These are phyloP conservation scores for Saccharomyces hybrid DNA, from an alignment of 1,139 yeast species.

Conservation along the genomic window DNA sequence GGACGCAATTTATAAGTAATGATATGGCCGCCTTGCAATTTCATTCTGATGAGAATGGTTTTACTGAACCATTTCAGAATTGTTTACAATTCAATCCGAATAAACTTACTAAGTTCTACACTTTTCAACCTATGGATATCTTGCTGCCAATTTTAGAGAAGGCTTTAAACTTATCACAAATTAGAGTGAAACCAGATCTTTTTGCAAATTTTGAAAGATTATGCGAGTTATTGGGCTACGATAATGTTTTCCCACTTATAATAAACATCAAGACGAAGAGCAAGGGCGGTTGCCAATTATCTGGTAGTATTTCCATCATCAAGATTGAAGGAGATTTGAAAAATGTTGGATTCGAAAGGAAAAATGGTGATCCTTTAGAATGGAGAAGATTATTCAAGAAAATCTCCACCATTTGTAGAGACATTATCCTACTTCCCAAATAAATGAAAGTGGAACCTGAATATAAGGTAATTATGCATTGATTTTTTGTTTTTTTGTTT, in stretches of 20 bases:
- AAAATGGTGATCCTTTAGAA: conserved; percentile 57
- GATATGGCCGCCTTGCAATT: conserved; percentile 30
- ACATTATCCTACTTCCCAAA: conserved; percentile 27
- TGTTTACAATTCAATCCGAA: conserved; percentile 23
- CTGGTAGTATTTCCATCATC: conserved; percentile 42
- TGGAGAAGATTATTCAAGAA: conserved; percentile 58
- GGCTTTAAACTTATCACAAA: conserved; percentile 18
- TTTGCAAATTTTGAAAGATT: conserved; percentile 17
- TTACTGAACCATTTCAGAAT: conserved; percentile 3
- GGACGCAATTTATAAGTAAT: conserved; percentile 20
- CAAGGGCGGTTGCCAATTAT: conserved; percentile 39
- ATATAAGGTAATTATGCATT: neutral
- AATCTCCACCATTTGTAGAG: conserved; percentile 46
- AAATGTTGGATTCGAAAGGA: conserved; percentile 44
- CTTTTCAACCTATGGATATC: conserved; percentile 21
- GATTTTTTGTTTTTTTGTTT: neutral
- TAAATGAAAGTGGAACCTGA: neutral
- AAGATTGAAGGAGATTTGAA: conserved; percentile 35
- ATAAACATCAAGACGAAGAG: conserved; percentile 42
- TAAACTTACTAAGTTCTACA: conserved; percentile 27
- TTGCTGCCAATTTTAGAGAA: conserved; percentile 23
- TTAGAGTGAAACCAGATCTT: conserved; percentile 23
- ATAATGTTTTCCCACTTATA: conserved; percentile 29
- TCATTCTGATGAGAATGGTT: conserved; percentile 7
- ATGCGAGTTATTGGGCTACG: conserved; percentile 12